Base-by-base conservation (phyloP, 2,329 filamentous ascomycete genomes). In the Torrubiella hemipterigena region DNA sequence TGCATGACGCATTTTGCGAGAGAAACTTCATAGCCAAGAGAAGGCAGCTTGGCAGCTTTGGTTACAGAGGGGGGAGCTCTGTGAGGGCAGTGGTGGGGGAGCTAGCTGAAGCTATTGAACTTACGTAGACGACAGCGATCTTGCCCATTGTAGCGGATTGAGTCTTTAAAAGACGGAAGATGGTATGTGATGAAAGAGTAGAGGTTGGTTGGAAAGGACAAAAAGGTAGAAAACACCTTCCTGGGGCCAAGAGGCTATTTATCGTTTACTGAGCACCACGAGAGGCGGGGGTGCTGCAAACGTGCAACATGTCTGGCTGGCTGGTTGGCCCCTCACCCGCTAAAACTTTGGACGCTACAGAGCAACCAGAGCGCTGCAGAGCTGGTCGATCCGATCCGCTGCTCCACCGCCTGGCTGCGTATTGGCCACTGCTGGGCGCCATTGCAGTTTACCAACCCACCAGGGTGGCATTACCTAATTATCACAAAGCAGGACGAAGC, bases 71-170 rank as follows among this genome's bases (percentile, higher is more conserved):
- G 34, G 36, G 13, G 21, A 31, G 22, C 19, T 30, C 30, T 32
- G 25, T 27, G 6, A 34, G 31, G 19, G 15, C 13, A 19, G 22
- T 11, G 15, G 12, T 7, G 22, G 35, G 23, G 31, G 34, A 25
- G 29, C 32, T 29, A 32, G 27, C 7, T 6, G 25, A 30, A 30
- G 32, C 26, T 33, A 25, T 38, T 29, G 31, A 28, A 73, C 81
- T 46, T 69, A 87, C 82, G 59, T 76, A 93, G 56, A 94, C 75
- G 61, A 94, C 91, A 48, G 86, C 86, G 54, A 94, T 73, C 68
- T 84, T 93, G 58, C 83, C 83, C 85, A 93, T 93, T 50, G 49
- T 69, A 66, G 39, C 31, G 39, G 34, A 36, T 36, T 28, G 34
- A n/a, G n/a, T n/a, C n/a, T n/a, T n/a, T n/a, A n/a, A n/a, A n/a